phyloP scores from a whole-genome alignment of 139 green algal genomes.

The Micromonas commoda region DNA sequence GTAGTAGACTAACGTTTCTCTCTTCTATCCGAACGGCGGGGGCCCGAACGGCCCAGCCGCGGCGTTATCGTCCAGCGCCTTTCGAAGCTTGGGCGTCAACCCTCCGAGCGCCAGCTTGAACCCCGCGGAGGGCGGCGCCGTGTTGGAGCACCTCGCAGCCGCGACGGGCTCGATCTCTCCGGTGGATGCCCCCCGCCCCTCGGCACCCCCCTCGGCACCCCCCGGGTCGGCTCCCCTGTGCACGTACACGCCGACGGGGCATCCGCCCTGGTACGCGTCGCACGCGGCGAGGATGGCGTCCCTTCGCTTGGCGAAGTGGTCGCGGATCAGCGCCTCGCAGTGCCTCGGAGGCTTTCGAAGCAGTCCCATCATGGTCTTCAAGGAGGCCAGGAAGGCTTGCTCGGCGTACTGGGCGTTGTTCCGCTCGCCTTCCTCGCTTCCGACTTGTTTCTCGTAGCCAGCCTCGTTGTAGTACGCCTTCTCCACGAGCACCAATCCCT shows the following conservation, averaged over 20 bases:
- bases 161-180: too few species aligned
- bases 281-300: neutral
- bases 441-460: slow-evolving; percentile 26
- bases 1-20: too few species aligned
- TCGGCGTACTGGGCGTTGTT: slow-evolving; percentile 49
- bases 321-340: slow-evolving; percentile 33
- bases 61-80: too few species aligned
- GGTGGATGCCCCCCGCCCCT: too few species aligned
- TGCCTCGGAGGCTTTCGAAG: slow-evolving; percentile 35
- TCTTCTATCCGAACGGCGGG: too few species aligned
- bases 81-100: too few species aligned
- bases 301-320: slow-evolving; percentile 26
- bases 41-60: too few species aligned
- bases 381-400: slow-evolving; percentile 41
- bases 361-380: slow-evolving; percentile 38
- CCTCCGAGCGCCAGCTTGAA: too few species aligned
- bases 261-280: slow-evolving; percentile 1
- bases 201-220: too few species aligned
- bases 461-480: slow-evolving; percentile 80
- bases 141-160: too few species aligned
- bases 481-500: slow-evolving; percentile 74
- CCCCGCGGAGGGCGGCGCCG: too few species aligned
- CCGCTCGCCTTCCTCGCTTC: slow-evolving; percentile 37
- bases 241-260: neutral
- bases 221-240: too few species aligned